Evolutionary conservation across 2,329 filamentous ascomycete species (phyloP).

Genomic region (Metarhizium humberi): DNA sequence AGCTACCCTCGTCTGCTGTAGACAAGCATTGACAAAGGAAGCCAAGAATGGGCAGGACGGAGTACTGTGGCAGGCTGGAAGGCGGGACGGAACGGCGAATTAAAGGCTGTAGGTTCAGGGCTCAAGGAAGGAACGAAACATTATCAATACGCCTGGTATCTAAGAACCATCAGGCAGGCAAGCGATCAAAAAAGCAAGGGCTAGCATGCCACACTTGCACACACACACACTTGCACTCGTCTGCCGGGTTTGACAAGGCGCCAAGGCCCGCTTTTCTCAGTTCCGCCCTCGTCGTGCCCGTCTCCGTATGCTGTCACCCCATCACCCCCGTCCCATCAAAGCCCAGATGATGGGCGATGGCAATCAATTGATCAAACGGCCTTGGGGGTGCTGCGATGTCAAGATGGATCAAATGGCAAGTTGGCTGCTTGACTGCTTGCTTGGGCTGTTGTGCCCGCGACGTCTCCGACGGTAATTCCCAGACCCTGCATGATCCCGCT

Average conservation of each 20-base stretch:
- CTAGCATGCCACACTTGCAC: neutral
- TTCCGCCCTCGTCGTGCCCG: neutral
- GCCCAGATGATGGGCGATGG: neutral
- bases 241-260: no score
- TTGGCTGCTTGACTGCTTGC: neutral
- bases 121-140: no score
- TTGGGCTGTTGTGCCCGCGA: neutral
- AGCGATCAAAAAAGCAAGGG: neutral
- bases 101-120: no score
- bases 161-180: no score
- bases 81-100: no score
- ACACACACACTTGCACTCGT: neutral
- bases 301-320: neutral
- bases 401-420: neutral
- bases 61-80: no score
- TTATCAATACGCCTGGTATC: no score
- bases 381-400: neutral
- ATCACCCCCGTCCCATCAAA: neutral
- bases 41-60: no score
- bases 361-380: neutral
- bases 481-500: constrained; percentile 22
- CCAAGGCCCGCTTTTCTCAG: neutral
- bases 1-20: no score
- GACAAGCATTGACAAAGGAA: no score
- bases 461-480: neutral